Evolutionary conservation across 2,329 filamentous ascomycete species (phyloP).

Genomic region (Ophiostoma piceae): DNA sequence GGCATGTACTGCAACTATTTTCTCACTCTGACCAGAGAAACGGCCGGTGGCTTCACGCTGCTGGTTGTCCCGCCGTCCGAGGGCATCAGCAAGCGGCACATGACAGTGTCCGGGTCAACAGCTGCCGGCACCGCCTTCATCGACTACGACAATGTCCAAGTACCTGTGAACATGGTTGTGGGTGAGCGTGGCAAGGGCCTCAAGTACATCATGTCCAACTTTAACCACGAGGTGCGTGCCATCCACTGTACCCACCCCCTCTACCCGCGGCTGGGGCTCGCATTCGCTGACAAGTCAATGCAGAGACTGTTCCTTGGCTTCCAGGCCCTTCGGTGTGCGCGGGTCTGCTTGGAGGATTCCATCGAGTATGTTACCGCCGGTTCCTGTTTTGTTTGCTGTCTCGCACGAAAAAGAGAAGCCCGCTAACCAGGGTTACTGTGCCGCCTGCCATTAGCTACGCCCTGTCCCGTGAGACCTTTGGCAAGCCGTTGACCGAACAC

Average conservation of each 20-base stretch:
- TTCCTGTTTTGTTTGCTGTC: no score
- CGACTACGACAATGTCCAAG: conserved; percentile 2
- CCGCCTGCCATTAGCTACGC: background rate
- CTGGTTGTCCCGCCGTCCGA: background rate
- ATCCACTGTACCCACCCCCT: no score
- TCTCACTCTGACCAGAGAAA: background rate
- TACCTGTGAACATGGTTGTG: conserved; percentile 5
- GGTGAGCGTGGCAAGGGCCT: conserved; percentile 5
- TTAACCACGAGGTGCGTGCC: background rate
- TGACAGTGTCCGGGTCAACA: background rate
- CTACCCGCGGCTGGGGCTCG: no score
- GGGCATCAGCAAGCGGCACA: background rate
- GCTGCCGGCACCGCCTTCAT: background rate
- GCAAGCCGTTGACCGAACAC: background rate
- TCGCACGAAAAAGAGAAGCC: no score
- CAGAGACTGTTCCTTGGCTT: background rate
- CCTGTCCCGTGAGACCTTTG: background rate
- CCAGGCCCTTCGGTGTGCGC: background rate
- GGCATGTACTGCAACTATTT: conserved; percentile 2
- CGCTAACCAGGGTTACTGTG: no score
- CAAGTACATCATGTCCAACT: conserved; percentile 1
- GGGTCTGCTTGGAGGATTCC: background rate
- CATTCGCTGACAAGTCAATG: no score
- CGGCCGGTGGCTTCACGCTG: background rate
- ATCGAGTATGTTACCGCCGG: background rate